Evolutionary conservation across 306 rosid genomes (phyloP), one percentile per base, ranked within the genome.

Genomic region (Casuarina glauca): DNA sequence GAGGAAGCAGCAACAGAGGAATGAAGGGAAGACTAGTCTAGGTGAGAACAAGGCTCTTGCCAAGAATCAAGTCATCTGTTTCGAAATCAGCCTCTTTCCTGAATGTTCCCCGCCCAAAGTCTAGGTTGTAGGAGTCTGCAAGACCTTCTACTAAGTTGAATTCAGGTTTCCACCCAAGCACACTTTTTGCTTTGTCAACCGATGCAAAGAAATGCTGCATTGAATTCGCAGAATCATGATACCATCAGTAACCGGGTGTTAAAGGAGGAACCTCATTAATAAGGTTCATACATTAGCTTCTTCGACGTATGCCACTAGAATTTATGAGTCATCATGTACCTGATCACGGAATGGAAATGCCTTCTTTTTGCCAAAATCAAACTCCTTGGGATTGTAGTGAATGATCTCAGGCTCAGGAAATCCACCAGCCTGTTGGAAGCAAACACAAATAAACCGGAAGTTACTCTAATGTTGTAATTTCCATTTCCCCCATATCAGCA

Each of bases 161-260:
- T n/a, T 93, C 96, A 0, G 97, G 97, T 78, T 88, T 87, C 85
- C 76, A 85, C 45, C 97, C 99, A 61, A 93, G 94, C 76, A 95
- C 93, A 1, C 90, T 86, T 85, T 95, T 87, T 60, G 96, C 90
- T 80, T 95, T 95, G 68, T 95, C 99, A 3, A 93, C 1, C 8
- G 99, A 95, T 60, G 97, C 96, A 81, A 95, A 93, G 89, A 85
- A 95, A 93, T 95, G 99, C 97, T 92, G 89, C 97, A 78, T 44
- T 73, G 15, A 0, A 0, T 9, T 12, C 48, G 64, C 50, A 10
- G 53, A 72, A 63, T 73, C 0, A 73, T 20, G 74, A 76, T 32
- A 60, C 41, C 53, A 64, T 42, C 42, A 32, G 45, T 32, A 15
- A 63, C 46, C 58, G 8, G 53, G 68, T 54, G 76, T 51, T 39